Evolutionary conservation across 208 protist genomes (phyloP).

Genomic region (Wallacemonas sp.): DNA sequence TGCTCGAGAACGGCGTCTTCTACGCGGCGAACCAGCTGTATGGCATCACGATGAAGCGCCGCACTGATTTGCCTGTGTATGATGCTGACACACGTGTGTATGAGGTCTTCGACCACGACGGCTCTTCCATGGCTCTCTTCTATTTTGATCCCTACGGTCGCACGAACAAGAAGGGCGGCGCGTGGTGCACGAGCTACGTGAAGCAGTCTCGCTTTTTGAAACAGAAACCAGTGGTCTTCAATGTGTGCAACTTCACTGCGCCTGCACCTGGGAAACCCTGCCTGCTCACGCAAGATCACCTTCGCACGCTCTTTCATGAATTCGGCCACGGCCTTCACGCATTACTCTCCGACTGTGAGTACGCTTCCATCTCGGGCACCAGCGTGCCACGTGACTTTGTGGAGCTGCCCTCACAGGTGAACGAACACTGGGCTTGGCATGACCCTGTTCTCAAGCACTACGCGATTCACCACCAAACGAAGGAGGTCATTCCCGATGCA

Average conservation of each 20-base stretch:
- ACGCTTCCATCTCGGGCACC: slow-evolving; percentile 50
- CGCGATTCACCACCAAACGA: slow-evolving; percentile 63
- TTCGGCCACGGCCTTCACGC: slow-evolving; percentile 75
- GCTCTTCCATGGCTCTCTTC: slow-evolving; percentile 41
- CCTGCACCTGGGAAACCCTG: slow-evolving; percentile 44
- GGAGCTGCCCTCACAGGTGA: slow-evolving; percentile 81
- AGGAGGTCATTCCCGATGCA: slow-evolving; percentile 44
- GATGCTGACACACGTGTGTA: slow-evolving; percentile 37
- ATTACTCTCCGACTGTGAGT: slow-evolving; percentile 51
- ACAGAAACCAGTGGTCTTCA: slow-evolving; percentile 43
- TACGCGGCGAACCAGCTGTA: slow-evolving; percentile 58
- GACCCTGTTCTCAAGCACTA: slow-evolving; percentile 51
- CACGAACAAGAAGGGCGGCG: slow-evolving; percentile 51
- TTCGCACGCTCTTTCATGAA: slow-evolving; percentile 69
- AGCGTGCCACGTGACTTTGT: slow-evolving; percentile 76
- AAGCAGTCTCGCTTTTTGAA: slow-evolving; percentile 31
- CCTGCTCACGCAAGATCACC: slow-evolving; percentile 57
- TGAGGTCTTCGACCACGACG: slow-evolving; percentile 41
- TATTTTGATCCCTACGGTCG: slow-evolving; percentile 52
- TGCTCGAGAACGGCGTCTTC: slow-evolving; percentile 55
- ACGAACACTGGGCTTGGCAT: slow-evolving; percentile 76
- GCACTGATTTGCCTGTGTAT: slow-evolving; percentile 49
- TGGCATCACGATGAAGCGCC: slow-evolving; percentile 40
- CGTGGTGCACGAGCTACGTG: slow-evolving; percentile 57
- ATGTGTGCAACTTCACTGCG: slow-evolving; percentile 58